Conservation (phyloP, 768 basidiomycete genomes). For the Podaxis mareebaensis region DNA sequence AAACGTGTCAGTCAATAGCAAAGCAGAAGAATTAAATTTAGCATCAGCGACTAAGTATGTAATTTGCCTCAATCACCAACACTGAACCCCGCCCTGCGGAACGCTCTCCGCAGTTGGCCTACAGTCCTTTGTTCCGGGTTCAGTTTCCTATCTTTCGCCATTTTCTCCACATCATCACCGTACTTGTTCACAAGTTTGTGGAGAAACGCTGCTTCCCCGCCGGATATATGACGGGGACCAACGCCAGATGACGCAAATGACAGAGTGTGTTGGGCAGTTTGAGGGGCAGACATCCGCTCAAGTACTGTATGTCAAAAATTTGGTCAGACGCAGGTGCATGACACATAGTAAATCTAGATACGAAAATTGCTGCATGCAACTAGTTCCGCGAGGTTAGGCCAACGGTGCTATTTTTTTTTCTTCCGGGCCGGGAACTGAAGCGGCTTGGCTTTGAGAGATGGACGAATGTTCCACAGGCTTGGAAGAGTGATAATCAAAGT, state of each 20-base stretch:
- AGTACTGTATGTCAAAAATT: slow-evolving; percentile 46
- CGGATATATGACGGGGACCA: slow-evolving; percentile 63
- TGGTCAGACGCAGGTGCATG: slow-evolving; percentile 1
- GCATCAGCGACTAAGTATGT: neutral
- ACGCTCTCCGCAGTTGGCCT: slow-evolving; percentile 70
- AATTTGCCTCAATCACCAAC: slow-evolving; percentile 8
- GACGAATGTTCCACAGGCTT: no score
- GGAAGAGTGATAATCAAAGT: no score
- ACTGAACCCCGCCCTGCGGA: slow-evolving; percentile 54
- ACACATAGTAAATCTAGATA: slow-evolving; percentile 17
- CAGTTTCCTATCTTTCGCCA: slow-evolving; percentile 77
- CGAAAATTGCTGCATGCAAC: neutral
- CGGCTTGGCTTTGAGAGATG: neutral
- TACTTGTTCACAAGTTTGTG: slow-evolving; percentile 65
- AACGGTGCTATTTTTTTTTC: neutral
- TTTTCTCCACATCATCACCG: slow-evolving; percentile 68
- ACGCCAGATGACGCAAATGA: slow-evolving; percentile 39
- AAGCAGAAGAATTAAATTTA: neutral
- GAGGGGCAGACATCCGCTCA: slow-evolving; percentile 55
- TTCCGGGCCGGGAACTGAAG: neutral
- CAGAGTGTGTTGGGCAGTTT: slow-evolving; percentile 35
- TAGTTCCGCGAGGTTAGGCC: neutral
- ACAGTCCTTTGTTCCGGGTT: slow-evolving; percentile 85
- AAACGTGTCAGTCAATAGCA: neutral
- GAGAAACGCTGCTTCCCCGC: slow-evolving; percentile 70